These are phyloP conservation scores for Candida ovalis DNA, from an alignment of 805 yeast species.

Conservation along the genomic window DNA sequence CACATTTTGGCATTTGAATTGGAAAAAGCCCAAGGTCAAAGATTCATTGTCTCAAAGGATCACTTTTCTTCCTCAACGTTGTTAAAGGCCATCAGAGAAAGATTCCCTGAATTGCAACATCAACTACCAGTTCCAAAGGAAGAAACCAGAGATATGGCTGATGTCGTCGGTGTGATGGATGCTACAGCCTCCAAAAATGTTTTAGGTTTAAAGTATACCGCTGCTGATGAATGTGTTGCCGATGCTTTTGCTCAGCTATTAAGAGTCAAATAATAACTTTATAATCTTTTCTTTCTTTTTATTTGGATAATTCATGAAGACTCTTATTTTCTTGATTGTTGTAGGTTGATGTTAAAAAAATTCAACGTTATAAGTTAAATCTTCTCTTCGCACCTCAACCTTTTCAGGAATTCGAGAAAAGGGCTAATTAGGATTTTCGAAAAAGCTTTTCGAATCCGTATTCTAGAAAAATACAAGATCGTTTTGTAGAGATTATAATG, in stretches of 20 bases:
- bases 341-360: no score
- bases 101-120: background rate
- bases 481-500: no score
- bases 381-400: no score
- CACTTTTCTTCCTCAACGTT: background rate
- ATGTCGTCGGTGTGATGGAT: background rate
- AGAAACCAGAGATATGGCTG: background rate
- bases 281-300: no score
- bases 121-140: background rate
- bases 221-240: background rate
- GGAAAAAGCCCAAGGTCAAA: slow-evolving; percentile 30
- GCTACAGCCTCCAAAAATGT: background rate
- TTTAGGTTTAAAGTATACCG: background rate
- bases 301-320: no score
- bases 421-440: no score
- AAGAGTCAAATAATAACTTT: background rate
- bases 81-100: background rate
- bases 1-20: slow-evolving; percentile 49
- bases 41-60: slow-evolving; percentile 28
- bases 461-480: no score
- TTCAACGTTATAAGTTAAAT: no score
- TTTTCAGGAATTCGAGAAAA: no score
- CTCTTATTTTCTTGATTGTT: no score
- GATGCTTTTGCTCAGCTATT: background rate
- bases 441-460: no score